Evolutionary conservation across 2,329 filamentous ascomycete species (phyloP).

Genomic region (Fusarium secorum): DNA sequence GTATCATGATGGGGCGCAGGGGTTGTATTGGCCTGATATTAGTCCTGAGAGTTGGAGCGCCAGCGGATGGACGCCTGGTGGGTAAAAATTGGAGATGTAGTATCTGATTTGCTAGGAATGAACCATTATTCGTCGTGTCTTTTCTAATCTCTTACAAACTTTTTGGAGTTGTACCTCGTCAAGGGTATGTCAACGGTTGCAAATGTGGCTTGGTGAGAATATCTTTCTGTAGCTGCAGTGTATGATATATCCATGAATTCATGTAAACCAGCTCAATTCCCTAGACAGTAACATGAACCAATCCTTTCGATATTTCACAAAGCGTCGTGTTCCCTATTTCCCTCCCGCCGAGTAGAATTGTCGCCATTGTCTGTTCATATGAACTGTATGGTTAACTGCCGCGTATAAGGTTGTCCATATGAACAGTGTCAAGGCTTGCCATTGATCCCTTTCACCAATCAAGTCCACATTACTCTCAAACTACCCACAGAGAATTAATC

Average conservation of each 20-base stretch:
- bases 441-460: background rate
- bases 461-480: background rate
- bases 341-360: background rate
- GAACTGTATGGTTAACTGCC: background rate
- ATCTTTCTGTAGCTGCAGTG: fast-evolving
- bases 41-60: conserved; percentile 39
- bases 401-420: fast-evolving
- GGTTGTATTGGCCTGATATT: conserved; percentile 40
- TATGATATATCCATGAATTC: fast-evolving
- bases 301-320: background rate
- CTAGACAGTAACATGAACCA: fast-evolving
- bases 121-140: fast-evolving
- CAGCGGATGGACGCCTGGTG: conserved; percentile 24
- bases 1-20: conserved; percentile 38
- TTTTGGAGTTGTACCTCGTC: fast-evolving
- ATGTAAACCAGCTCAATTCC: fast-evolving
- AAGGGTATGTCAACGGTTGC: fast-evolving
- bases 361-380: fast-evolving
- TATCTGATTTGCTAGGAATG: fast-evolving
- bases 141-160: fast-evolving
- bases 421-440: background rate
- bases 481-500: background rate
- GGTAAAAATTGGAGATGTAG: fast-evolving
- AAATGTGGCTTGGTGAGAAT: fast-evolving
- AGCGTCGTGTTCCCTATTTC: fast-evolving